Conservation (phyloP, 495 filamentous ascomycete genomes). For the Apodospora peruviana region DNA sequence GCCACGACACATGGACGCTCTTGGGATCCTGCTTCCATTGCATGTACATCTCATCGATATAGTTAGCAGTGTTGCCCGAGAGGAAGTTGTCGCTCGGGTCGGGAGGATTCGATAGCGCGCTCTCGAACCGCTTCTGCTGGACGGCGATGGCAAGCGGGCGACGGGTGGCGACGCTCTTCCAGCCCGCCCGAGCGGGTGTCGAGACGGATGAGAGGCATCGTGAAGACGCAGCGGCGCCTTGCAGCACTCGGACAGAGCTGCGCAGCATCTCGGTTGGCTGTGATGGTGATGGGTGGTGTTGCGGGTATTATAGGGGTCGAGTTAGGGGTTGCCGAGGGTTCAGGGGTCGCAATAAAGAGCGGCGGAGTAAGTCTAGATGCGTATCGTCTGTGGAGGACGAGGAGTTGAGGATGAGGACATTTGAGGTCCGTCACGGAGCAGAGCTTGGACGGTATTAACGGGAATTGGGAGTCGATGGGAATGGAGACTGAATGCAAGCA, state of each 20-base stretch:
- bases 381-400: conserved; percentile 15
- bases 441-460: not conserved
- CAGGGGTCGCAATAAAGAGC: conserved; percentile 31
- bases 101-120: conserved; percentile 39
- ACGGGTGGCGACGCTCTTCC: conserved; percentile 32
- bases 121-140: conserved; percentile 41
- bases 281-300: conserved; percentile 1
- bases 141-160: conserved; percentile 46
- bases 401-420: conserved; percentile 14
- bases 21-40: conserved; percentile 90
- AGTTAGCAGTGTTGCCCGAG: conserved; percentile 91
- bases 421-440: conserved; percentile 5
- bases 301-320: conserved; percentile 5
- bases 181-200: conserved; percentile 28
- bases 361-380: conserved; percentile 48
- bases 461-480: not conserved
- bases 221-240: conserved; percentile 23
- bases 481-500: conserved; percentile 6
- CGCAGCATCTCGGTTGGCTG: conserved; percentile 47
- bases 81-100: conserved; percentile 93
- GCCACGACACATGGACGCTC: conserved; percentile 97
- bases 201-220: conserved; percentile 38
- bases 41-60: conserved; percentile 99
- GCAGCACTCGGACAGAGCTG: conserved; percentile 26
- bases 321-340: no score